phyloP scores from a whole-genome alignment of 83 land plant species.

The Thuja plicata region DNA sequence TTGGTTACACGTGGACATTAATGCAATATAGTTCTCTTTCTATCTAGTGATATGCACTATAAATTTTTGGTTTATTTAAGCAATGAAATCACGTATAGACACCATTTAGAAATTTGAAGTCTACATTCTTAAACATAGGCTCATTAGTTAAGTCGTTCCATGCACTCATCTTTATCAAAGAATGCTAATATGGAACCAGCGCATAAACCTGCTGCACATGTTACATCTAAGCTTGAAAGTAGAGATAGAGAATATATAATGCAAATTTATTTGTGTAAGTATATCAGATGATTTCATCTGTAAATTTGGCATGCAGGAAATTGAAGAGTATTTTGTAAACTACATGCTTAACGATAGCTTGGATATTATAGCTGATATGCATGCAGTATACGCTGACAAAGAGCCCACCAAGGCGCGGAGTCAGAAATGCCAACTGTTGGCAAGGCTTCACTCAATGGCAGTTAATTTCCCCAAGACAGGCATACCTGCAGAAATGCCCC shows the following conservation, averaged over 20 bases:
- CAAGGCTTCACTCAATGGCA: slow-evolving; percentile 77
- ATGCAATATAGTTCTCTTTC: neutral
- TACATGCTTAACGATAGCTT: slow-evolving; percentile 86
- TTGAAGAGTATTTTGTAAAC: slow-evolving; percentile 75
- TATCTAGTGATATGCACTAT: neutral
- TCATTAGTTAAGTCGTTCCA: neutral
- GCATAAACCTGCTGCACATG: neutral
- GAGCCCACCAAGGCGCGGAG: slow-evolving; percentile 66
- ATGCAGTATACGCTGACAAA: slow-evolving; percentile 74
- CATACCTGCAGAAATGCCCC: slow-evolving; percentile 78
- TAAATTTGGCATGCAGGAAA: slow-evolving; percentile 65
- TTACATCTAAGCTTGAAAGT: neutral
- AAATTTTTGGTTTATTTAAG: neutral
- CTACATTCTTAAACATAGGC: neutral
- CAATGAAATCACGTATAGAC: neutral
- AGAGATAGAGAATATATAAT: neutral
- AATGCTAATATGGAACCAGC: neutral
- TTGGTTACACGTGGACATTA: neutral
- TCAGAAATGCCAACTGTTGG: slow-evolving; percentile 65
- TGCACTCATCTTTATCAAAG: neutral
- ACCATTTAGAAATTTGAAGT: neutral
- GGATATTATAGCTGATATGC: slow-evolving; percentile 83
- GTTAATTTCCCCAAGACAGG: slow-evolving; percentile 97
- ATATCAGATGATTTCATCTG: neutral
- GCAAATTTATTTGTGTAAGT: neutral